These are phyloP conservation scores for Psidium friedrichsthalianum DNA, from an alignment of 345 rosid species.

Conservation along the genomic window DNA sequence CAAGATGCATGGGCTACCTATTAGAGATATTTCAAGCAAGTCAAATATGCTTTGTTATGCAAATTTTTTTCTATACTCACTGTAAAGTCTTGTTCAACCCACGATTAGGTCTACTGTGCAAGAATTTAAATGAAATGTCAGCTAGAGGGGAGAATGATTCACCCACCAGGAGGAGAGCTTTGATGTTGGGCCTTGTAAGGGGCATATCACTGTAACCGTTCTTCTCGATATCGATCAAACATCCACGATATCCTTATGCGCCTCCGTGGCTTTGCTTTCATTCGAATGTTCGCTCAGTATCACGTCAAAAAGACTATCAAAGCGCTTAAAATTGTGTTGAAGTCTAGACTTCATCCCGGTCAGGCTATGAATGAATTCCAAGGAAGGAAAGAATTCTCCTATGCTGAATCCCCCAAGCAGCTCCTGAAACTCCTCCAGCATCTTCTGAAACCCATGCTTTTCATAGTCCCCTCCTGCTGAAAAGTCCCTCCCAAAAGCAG, in stretches of 20 bases:
- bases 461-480: constrained; percentile 18
- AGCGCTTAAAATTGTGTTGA: constrained; percentile 9
- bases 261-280: constrained; percentile 1
- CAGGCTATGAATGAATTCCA: constrained; percentile 25
- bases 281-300: constrained; percentile 17
- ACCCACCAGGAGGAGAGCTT: constrained; percentile 36
- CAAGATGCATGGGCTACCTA: not conserved
- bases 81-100: too few species aligned
- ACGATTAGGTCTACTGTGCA: too few species aligned
- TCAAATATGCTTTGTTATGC: not conserved
- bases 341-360: constrained; percentile 27
- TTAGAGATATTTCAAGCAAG: not conserved
- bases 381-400: constrained; percentile 32
- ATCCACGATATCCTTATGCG: constrained; percentile 20
- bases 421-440: constrained; percentile 37
- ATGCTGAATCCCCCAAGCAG: constrained; percentile 20
- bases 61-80: not conserved
- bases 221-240: constrained; percentile 19
- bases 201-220: constrained; percentile 9
- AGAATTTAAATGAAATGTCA: not conserved
- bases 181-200: constrained; percentile 20
- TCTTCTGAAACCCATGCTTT: constrained; percentile 25
- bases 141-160: not conserved
- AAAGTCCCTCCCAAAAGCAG: constrained; percentile 22
- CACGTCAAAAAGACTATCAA: constrained; percentile 22